Base-by-base conservation (phyloP, 1,284 basidiomycete species). In the Trametes pubescens region DNA sequence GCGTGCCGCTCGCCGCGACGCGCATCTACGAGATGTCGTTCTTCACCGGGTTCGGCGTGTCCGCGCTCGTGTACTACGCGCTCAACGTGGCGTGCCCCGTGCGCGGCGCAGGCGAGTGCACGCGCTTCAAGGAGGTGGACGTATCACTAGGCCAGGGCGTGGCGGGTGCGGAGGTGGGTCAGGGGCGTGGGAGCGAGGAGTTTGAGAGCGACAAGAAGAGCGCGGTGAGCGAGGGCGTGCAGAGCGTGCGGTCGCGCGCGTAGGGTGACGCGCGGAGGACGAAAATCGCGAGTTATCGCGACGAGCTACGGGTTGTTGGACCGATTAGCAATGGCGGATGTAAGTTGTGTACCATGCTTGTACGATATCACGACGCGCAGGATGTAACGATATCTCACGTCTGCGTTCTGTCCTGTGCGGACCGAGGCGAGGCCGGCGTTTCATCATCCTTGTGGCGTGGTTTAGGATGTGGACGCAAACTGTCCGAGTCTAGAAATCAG, bases 41-140 rank as follows among this genome's bases (percentile, higher is more conserved):
- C 82, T 89, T 93, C 76, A 91, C 90, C 3, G 92, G 92, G 32
- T 92, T 92, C 69, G 86, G 86, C 44, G 83, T 90, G 47, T 91
- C 92, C 0, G 81, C 84, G 8, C 59, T 90, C 64, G 74, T 90
- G 49, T 94, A 94, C 76, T 86, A 81, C 69, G 34, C 77, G 47
- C 81, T 90, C 57, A 91, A 88, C 77, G 69, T 75, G 55, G 52
- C 82, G 26, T 90, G 84, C 75, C 91, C 91, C 9, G 83, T 86
- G 1, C 80, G 79, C 9, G 90, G 89, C 7, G 75, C 77, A 59
- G 77, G 79, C 53, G 54, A 60, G 24, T 68, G 67, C 46, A 69
- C 72, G 53, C 73, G 69, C 32, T 93, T 92, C 73, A 74, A 85
- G 65, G 90, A 93, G 76, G 70, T 88, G 14, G 90, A 93, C 71